Evolutionary conservation across 1,139 yeast genomes (phyloP).

Genomic region (Suhomyces chickasaworum): DNA sequence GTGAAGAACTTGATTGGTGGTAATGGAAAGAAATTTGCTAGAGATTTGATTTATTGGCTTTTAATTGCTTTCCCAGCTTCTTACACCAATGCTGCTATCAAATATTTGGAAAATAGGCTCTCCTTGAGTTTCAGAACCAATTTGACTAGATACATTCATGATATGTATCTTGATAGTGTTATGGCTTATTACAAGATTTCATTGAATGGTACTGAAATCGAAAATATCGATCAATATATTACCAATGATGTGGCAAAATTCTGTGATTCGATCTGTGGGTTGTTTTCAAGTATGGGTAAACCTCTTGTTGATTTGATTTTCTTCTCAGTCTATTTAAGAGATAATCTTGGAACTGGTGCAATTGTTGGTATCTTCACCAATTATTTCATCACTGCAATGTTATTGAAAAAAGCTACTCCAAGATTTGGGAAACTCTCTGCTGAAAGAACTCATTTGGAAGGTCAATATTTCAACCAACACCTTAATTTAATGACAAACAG

Average conservation of each 20-base stretch:
- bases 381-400: conserved; percentile 76
- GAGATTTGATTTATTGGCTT: conserved; percentile 85
- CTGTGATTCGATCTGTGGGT: conserved; percentile 78
- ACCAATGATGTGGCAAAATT: conserved; percentile 84
- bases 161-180: conserved; percentile 78
- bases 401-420: conserved; percentile 76
- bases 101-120: conserved; percentile 73
- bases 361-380: conserved; percentile 79
- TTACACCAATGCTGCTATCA: conserved; percentile 88
- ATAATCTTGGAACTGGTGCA: conserved; percentile 84
- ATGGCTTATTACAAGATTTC: conserved; percentile 80
- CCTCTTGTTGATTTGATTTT: conserved; percentile 88
- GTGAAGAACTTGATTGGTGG: conserved; percentile 88
- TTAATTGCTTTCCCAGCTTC: conserved; percentile 91
- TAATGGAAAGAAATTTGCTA: conserved; percentile 69
- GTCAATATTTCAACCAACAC: conserved; percentile 86
- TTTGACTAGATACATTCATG: conserved; percentile 84
- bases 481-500: conserved; percentile 83
- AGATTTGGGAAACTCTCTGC: conserved; percentile 82
- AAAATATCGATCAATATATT: conserved; percentile 72
- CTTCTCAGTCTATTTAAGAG: conserved; percentile 81
- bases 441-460: conserved; percentile 76
- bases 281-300: conserved; percentile 88
- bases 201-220: conserved; percentile 45
- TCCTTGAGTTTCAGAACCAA: conserved; percentile 85